phyloP scores from a whole-genome alignment of 2,329 filamentous ascomycete genomes.

The Scleromitrula shiraiana region DNA sequence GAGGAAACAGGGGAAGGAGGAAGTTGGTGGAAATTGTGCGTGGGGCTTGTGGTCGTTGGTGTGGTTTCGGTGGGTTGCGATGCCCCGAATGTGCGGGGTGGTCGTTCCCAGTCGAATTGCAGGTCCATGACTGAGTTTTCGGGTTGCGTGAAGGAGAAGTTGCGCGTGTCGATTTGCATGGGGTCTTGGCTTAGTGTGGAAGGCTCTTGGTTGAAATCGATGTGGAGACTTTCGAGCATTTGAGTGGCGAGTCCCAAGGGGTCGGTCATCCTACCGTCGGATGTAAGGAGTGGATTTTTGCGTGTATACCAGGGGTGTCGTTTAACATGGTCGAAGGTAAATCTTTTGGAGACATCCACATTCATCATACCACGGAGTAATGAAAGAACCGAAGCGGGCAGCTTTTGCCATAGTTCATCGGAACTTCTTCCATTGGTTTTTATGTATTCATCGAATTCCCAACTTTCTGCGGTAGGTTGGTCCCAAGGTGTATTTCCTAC shows the following conservation, averaged over 20 bases:
- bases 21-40: conserved; percentile 47
- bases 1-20: not conserved
- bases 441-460: conserved; percentile 85
- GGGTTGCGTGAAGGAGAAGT: conserved; percentile 76
- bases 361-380: conserved; percentile 90
- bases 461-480: conserved; percentile 75
- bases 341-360: conserved; percentile 64
- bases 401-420: conserved; percentile 76
- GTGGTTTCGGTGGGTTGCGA: conserved; percentile 37
- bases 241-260: conserved; percentile 81
- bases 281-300: conserved; percentile 65
- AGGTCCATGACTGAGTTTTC: conserved; percentile 67
- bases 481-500: conserved; percentile 99
- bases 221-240: conserved; percentile 85
- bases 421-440: conserved; percentile 70
- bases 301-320: conserved; percentile 93
- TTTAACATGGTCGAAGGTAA: conserved; percentile 78
- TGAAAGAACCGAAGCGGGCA: conserved; percentile 68
- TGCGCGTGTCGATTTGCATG: conserved; percentile 61
- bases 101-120: conserved; percentile 83
- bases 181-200: conserved; percentile 38
- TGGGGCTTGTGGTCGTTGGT: conserved; percentile 26
- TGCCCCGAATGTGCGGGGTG: conserved; percentile 33
- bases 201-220: conserved; percentile 71
- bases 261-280: conserved; percentile 68